Base-by-base conservation (phyloP, 805 yeast genomes). In the Suhomyces emberorum region DNA sequence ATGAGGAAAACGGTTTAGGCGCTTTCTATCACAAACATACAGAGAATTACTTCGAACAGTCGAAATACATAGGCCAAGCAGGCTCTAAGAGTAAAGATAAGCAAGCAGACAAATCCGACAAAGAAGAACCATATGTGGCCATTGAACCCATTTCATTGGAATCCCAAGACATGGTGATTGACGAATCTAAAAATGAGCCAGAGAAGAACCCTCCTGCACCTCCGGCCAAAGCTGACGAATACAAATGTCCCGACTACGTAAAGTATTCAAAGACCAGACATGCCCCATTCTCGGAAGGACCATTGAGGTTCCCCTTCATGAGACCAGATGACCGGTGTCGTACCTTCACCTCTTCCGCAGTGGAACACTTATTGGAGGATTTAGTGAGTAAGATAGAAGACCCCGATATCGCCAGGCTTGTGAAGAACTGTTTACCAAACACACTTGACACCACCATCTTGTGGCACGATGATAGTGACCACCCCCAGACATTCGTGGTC, bases 401-500 rank as follows among this genome's bases (percentile, higher is more conserved):
- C 53, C 73, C 72, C 0, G 96, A 88, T 55, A 59, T 88, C 35
- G 83, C 83, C 3, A 63, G 91, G 34, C 58, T 88, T 38, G 72
- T 88, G 47, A 95, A 88, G 51, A 88, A 88, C 55, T 72, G 91
- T 29, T 71, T 87, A 39, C 96, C 96, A 5, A 88, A 88, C 55
- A 88, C 96, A 0, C 61, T 88, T 35, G 96, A 88, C 51, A 88
- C 96, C 1, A 87, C 96, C 0, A 76, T 88, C 32, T 65, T 84
- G 36, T 88, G 88, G 86, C 87, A 82, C 56, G 26, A 33, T 37
- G 34, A 44, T 12, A 41, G 32, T 2, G 43, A 39, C 9, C 15
- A 21, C 15, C 61, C 88, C 0, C 76, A 79, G 43, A 70, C 95
- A 1, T 88, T 88, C 58, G 75, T 88, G 1, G 91, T 87, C 21